phyloP scores from a whole-genome alignment of 164 flowering plant species.

The Stephania cephalantha region DNA sequence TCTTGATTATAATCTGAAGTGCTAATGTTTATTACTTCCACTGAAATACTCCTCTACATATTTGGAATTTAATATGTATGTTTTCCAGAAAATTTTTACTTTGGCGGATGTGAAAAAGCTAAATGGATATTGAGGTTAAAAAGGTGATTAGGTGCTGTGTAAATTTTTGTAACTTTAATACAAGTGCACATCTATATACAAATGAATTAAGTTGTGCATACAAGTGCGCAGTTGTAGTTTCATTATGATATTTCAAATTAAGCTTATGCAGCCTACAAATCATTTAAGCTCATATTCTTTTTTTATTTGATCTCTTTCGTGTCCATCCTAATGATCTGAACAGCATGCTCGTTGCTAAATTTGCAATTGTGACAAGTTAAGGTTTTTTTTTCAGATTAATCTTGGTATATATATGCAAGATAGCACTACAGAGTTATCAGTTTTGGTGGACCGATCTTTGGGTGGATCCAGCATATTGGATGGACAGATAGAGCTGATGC shows the following conservation, averaged over 20 bases:
- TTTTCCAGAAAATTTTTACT: background rate
- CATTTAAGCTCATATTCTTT: background rate
- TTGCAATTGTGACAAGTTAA: background rate
- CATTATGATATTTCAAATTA: background rate
- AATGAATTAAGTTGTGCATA: background rate
- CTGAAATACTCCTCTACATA: background rate
- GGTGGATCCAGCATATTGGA: slow-evolving; percentile 87
- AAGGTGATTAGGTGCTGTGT: background rate
- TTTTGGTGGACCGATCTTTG: slow-evolving; percentile 84
- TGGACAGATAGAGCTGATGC: slow-evolving; percentile 93
- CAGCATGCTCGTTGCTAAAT: background rate
- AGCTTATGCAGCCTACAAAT: background rate
- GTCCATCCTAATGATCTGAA: background rate
- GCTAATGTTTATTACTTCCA: background rate
- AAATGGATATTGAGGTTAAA: background rate
- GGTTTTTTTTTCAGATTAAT: slow-evolving; percentile 48
- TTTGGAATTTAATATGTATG: background rate
- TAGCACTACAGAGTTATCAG: slow-evolving; percentile 56
- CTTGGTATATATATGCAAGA: slow-evolving; percentile 81
- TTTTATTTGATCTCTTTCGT: background rate
- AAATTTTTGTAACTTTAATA: background rate
- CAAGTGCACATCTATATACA: background rate
- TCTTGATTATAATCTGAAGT: slow-evolving; percentile 7
- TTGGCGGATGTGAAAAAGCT: background rate
- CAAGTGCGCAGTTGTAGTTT: background rate